Evolutionary conservation across 148 eudicot genomes (phyloP).

Genomic region (Mesembryanthemum crystallinum): DNA sequence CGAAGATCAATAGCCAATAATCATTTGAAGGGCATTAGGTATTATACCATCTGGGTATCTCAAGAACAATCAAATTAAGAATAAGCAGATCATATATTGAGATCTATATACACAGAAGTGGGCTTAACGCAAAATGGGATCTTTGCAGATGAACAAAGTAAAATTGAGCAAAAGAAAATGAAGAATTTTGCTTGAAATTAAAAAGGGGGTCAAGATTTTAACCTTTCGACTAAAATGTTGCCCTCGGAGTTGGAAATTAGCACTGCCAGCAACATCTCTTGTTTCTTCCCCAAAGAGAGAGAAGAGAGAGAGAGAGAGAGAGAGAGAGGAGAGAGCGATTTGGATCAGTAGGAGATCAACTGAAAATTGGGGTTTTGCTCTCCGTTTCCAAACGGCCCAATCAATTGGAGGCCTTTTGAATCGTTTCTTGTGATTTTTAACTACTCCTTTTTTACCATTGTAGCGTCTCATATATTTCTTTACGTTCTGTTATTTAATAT

Average conservation of each 20-base stretch:
- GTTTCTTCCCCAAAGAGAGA: not conserved
- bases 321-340: not conserved
- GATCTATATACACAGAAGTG: not conserved
- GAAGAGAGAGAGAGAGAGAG: slow-evolving; percentile 2
- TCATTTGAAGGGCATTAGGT: not conserved
- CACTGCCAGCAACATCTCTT: slow-evolving; percentile 45
- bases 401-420: too few species aligned
- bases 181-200: not conserved
- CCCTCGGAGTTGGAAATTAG: slow-evolving; percentile 53
- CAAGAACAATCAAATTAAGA: not conserved
- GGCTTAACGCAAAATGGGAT: not conserved
- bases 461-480: too few species aligned
- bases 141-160: not conserved
- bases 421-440: too few species aligned
- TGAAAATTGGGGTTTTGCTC: too few species aligned
- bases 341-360: too few species aligned
- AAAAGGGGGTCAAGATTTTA: slow-evolving; percentile 7
- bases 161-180: not conserved
- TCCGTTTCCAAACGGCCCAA: too few species aligned
- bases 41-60: slow-evolving; percentile 3
- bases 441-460: too few species aligned
- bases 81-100: not conserved
- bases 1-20: not conserved
- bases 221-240: slow-evolving; percentile 56
- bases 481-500: too few species aligned